These are phyloP conservation scores for Carex arenaria DNA, from an alignment of 202 grass and related monocot species.

Conservation along the genomic window DNA sequence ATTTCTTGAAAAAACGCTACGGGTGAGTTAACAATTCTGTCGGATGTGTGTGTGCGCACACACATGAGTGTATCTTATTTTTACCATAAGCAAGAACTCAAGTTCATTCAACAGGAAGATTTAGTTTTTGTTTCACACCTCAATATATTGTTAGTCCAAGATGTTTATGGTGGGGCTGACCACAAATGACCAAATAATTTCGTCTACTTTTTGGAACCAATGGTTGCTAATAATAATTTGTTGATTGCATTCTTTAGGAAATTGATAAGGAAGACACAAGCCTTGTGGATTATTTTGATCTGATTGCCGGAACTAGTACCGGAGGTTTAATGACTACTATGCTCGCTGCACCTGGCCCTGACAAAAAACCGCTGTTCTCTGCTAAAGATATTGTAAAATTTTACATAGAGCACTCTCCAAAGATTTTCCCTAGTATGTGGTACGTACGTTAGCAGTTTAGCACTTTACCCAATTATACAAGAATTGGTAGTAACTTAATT, in stretches of 20 bases:
- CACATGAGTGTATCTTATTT: not conserved
- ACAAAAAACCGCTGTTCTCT: slow-evolving; percentile 27
- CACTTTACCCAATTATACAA: not conserved
- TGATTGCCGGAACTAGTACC: slow-evolving; percentile 52
- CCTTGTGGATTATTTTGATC: slow-evolving; percentile 49
- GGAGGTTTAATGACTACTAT: slow-evolving; percentile 50
- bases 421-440: slow-evolving; percentile 36
- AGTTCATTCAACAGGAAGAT: not conserved
- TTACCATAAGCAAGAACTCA: not conserved
- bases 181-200: not conserved
- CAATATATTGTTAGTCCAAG: not conserved
- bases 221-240: not conserved
- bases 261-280: slow-evolving; percentile 18
- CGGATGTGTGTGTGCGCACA: too few species aligned
- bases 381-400: slow-evolving; percentile 37
- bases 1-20: slow-evolving; percentile 45
- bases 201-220: not conserved
- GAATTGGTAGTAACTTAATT: not conserved
- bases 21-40: not conserved
- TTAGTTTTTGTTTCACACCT: not conserved
- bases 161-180: not conserved
- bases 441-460: not conserved
- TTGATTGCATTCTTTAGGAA: slow-evolving; percentile 5
- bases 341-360: slow-evolving; percentile 29
- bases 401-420: slow-evolving; percentile 34